Evolutionary conservation across 441 rosid species (phyloP).

Genomic region (Pelargonium cotyledonis): DNA sequence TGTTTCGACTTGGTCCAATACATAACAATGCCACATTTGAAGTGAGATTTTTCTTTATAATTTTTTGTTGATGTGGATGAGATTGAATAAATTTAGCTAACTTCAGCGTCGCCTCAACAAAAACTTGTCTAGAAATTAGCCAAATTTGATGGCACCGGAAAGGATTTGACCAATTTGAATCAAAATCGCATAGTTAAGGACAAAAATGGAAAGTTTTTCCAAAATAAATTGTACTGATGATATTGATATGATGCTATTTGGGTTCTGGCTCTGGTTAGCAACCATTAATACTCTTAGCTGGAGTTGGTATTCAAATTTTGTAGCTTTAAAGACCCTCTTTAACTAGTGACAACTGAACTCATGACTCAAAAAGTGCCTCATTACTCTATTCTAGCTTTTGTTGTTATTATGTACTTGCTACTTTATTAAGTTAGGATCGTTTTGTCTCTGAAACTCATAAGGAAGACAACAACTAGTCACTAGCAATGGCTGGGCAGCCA

Average conservation of each 20-base stretch:
- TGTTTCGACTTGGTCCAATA: no score
- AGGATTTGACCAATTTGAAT: no score
- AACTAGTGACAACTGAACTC: conserved; percentile 1
- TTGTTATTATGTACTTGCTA: not conserved
- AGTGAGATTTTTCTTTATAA: no score
- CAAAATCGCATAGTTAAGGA: not conserved
- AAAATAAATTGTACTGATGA: not conserved
- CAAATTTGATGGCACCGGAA: no score
- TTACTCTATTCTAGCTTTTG: not conserved
- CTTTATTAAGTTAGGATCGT: not conserved
- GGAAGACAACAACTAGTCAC: not conserved
- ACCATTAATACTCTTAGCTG: conserved; percentile 4
- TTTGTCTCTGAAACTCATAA: not conserved
- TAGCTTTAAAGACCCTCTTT: conserved; percentile 3
- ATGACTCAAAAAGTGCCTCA: not conserved
- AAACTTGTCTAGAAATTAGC: no score
- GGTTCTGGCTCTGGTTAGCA: not conserved
- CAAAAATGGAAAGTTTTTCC: not conserved
- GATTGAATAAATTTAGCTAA: no score
- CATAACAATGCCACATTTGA: no score
- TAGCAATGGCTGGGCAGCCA: not conserved
- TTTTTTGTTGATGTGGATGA: no score
- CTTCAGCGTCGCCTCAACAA: no score
- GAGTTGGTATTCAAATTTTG: not conserved
- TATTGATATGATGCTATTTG: not conserved